phyloP scores from a whole-genome alignment of 2,329 filamentous ascomycete genomes.

The Scedosporium aurantiacum region DNA sequence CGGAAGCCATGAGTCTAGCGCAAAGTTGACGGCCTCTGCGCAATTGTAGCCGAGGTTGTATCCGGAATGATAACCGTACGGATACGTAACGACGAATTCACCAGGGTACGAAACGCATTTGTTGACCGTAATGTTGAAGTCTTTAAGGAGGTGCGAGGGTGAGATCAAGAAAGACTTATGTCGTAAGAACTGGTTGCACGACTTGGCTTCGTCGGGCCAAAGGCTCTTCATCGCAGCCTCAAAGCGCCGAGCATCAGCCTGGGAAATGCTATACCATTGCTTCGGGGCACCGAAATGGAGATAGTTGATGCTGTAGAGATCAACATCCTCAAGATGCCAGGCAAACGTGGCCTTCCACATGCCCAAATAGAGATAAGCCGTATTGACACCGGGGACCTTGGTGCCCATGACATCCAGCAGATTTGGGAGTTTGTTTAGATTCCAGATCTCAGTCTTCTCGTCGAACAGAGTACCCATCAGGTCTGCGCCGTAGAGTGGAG shows the following conservation, averaged over 20 bases:
- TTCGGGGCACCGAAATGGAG: slow-evolving; percentile 98
- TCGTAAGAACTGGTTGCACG: slow-evolving; percentile 88
- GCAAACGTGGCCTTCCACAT: slow-evolving; percentile 99
- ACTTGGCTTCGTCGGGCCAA: slow-evolving; percentile 91
- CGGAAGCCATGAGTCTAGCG: slow-evolving; percentile 85
- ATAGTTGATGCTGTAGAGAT: slow-evolving; percentile 99
- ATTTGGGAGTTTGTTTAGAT: slow-evolving; percentile 88
- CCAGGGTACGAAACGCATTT: slow-evolving; percentile 90
- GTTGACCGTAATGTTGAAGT: slow-evolving; percentile 94
- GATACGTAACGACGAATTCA: slow-evolving; percentile 97
- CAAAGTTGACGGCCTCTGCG: slow-evolving; percentile 97
- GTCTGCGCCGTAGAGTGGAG: slow-evolving; percentile 90
- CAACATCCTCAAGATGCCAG: slow-evolving; percentile 97
- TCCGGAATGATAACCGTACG: slow-evolving; percentile 95
- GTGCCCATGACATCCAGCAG: slow-evolving; percentile 87
- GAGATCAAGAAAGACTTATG: slow-evolving; percentile 98
- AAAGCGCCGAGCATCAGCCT: slow-evolving; percentile 84
- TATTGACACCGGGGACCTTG: slow-evolving; percentile 95
- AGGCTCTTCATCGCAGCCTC: slow-evolving; percentile 91
- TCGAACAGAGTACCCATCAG: slow-evolving; percentile 93
- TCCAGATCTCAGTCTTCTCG: slow-evolving; percentile 76
- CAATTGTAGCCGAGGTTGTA: slow-evolving; percentile 99
- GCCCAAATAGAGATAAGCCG: slow-evolving; percentile 90
- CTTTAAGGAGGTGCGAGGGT: slow-evolving; percentile 70
- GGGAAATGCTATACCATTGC: slow-evolving; percentile 99